These are phyloP conservation scores for Piromyces finnis DNA, from an alignment of 192 early-diverging fungal species.

Conservation along the genomic window DNA sequence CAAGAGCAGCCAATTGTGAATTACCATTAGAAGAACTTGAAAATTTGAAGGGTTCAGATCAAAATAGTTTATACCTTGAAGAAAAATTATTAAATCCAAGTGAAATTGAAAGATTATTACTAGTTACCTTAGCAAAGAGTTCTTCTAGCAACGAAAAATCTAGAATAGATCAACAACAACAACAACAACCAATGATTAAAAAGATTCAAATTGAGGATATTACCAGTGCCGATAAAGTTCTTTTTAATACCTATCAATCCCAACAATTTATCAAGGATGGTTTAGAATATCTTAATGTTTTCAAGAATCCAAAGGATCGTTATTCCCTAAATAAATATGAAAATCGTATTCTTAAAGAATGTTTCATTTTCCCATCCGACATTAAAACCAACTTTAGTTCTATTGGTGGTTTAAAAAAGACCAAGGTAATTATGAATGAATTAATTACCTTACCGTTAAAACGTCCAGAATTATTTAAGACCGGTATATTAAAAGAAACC, in stretches of 20 bases:
- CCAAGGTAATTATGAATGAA: conserved; percentile 72
- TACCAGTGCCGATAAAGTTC: not conserved
- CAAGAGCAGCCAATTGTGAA: not conserved
- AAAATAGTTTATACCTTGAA: not conserved
- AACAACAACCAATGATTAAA: not conserved
- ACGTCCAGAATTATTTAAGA: conserved; percentile 56
- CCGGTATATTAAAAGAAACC: conserved; percentile 35
- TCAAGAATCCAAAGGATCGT: conserved; percentile 1
- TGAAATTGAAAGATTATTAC: not conserved
- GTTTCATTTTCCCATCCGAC: not conserved
- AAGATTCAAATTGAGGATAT: not conserved
- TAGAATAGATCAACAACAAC: no score
- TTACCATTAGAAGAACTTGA: not conserved
- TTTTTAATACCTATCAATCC: not conserved
- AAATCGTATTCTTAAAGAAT: conserved; percentile 1
- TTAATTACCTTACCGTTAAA: conserved; percentile 59
- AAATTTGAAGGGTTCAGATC: not conserved
- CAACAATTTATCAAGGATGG: not conserved
- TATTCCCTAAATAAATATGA: not conserved
- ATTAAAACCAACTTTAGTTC: not conserved
- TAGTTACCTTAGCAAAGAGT: not conserved
- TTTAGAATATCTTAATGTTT: not conserved
- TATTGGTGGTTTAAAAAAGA: conserved; percentile 15
- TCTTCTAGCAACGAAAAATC: no score
- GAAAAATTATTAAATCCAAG: not conserved